Conservation (phyloP, 805 yeast genomes). For the Debaryomyces hansenii region DNA sequence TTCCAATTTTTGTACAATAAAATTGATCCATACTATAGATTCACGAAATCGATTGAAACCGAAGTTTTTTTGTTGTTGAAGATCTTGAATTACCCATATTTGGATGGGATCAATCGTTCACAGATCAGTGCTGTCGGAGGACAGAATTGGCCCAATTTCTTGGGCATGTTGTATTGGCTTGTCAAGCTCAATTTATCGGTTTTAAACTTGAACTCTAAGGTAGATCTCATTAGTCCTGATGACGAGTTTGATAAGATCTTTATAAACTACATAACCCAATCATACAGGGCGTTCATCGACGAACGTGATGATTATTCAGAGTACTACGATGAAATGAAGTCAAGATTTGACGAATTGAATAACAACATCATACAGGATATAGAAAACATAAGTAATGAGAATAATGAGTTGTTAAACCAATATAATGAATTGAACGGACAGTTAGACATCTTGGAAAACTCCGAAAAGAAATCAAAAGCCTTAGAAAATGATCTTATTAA, state of each 20-base stretch:
- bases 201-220: constrained; percentile 27
- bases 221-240: constrained; percentile 36
- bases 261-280: constrained; percentile 59
- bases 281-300: constrained; percentile 66
- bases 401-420: constrained; percentile 37
- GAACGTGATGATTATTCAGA: constrained; percentile 62
- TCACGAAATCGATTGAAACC: constrained; percentile 65
- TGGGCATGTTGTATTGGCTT: constrained; percentile 85
- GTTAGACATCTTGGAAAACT: constrained; percentile 47
- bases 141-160: constrained; percentile 77
- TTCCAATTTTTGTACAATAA: constrained; percentile 78
- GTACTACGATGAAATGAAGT: constrained; percentile 54
- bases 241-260: constrained; percentile 52
- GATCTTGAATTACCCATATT: constrained; percentile 71
- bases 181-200: constrained; percentile 50
- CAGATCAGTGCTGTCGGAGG: constrained; percentile 93
- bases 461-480: constrained; percentile 58
- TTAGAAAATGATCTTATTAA: constrained; percentile 69
- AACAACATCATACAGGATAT: constrained; percentile 50
- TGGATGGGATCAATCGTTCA: constrained; percentile 77
- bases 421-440: constrained; percentile 45
- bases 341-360: constrained; percentile 53
- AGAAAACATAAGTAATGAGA: constrained; percentile 38
- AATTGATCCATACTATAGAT: constrained; percentile 77
- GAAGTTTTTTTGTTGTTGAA: constrained; percentile 72